Evolutionary conservation across 768 basidiomycete genomes (phyloP).

Genomic region (Strobilomyces echinocephalus): DNA sequence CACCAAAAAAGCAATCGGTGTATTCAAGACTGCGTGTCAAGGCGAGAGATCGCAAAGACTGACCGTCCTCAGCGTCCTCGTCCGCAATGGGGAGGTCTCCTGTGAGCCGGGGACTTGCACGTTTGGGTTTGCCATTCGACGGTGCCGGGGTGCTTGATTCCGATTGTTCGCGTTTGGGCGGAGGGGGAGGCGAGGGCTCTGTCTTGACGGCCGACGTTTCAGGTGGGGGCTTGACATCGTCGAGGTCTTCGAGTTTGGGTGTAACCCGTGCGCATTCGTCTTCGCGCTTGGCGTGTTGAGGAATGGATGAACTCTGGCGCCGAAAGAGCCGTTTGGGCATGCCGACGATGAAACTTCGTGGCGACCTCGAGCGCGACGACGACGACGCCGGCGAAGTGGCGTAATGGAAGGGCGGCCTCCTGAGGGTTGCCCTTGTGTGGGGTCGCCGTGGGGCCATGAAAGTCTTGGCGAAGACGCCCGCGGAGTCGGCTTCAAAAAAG

Average conservation of each 20-base stretch:
- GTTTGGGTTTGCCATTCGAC: slow-evolving; percentile 33
- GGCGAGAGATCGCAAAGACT: slow-evolving; percentile 35
- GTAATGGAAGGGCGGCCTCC: too few relatives aligned
- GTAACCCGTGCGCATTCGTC: slow-evolving; percentile 2
- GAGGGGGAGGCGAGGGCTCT: slow-evolving; percentile 28
- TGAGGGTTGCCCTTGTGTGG: too few relatives aligned
- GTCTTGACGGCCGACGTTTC: slow-evolving; percentile 27
- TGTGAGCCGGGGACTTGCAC: slow-evolving; percentile 61
- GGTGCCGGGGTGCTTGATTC: slow-evolving; percentile 35
- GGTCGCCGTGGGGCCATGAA: too few relatives aligned
- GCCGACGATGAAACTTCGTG: slow-evolving; percentile 20
- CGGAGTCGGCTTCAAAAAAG: slow-evolving; percentile 37
- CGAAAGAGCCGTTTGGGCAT: slow-evolving; percentile 28
- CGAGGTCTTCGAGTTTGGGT: slow-evolving; percentile 19
- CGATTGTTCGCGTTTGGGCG: slow-evolving; percentile 30
- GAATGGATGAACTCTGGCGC: slow-evolving; percentile 26
- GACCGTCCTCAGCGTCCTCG: slow-evolving; percentile 69
- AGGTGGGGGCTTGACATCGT: slow-evolving; percentile 24
- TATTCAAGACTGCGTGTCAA: slow-evolving; percentile 25
- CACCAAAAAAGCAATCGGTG: slow-evolving; percentile 17
- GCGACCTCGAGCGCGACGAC: slow-evolving; percentile 2
- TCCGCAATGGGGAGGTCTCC: slow-evolving; percentile 75
- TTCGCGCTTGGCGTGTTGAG: slow-evolving; percentile 11
- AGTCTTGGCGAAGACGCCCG: slow-evolving; percentile 13
- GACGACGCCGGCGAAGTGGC: too few relatives aligned